Conservation (phyloP, 768 basidiomycete genomes). For the Podaxis rugospora region DNA sequence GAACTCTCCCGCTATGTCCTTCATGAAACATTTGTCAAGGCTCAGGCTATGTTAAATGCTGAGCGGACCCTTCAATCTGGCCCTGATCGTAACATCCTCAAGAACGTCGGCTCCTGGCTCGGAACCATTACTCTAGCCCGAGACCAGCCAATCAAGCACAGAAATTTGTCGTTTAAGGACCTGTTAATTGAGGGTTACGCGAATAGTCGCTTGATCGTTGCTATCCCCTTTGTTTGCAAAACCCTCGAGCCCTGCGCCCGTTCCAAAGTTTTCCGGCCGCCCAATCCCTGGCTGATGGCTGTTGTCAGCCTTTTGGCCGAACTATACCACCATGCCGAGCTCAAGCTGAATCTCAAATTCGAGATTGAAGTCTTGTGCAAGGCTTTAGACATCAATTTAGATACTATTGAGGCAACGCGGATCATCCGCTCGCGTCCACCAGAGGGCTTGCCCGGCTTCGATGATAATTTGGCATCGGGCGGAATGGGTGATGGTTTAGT, state of each 20-base stretch:
- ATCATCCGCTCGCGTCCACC: slow-evolving; percentile 77
- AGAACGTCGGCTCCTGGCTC: slow-evolving; percentile 95
- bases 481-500: background rate
- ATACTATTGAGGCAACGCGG: slow-evolving; percentile 76
- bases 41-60: slow-evolving; percentile 81
- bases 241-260: slow-evolving; percentile 86
- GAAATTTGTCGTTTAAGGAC: slow-evolving; percentile 95
- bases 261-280: slow-evolving; percentile 91
- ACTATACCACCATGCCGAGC: slow-evolving; percentile 94
- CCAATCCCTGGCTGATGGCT: slow-evolving; percentile 98
- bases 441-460: slow-evolving; percentile 59
- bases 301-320: slow-evolving; percentile 89
- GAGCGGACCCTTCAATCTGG: slow-evolving; percentile 85
- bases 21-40: slow-evolving; percentile 92
- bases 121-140: slow-evolving; percentile 91
- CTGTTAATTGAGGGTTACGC: slow-evolving; percentile 96
- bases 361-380: slow-evolving; percentile 98
- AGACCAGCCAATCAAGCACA: slow-evolving; percentile 88
- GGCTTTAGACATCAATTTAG: slow-evolving; percentile 82
- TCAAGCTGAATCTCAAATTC: slow-evolving; percentile 96
- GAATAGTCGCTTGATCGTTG: slow-evolving; percentile 83
- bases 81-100: slow-evolving; percentile 80
- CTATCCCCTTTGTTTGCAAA: slow-evolving; percentile 98
- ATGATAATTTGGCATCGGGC: slow-evolving; percentile 33
- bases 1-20: slow-evolving; percentile 71